These are phyloP conservation scores for Mesembryanthemum crystallinum DNA, from an alignment of 148 eudicot species.

Conservation along the genomic window DNA sequence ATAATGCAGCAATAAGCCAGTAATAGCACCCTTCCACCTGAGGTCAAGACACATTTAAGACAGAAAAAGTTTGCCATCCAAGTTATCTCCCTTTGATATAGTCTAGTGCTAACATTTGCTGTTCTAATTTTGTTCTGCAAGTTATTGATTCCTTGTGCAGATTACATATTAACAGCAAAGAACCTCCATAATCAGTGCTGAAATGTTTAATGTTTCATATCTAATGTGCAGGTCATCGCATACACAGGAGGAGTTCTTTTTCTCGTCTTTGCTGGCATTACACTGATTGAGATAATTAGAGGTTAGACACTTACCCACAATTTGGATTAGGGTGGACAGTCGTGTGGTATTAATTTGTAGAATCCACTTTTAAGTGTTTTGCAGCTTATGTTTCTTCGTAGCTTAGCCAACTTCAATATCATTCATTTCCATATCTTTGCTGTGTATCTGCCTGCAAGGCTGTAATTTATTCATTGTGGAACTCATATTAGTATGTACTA, in stretches of 20 bases:
- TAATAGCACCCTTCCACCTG: too few species aligned
- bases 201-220: not conserved
- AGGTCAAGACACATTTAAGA: not conserved
- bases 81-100: not conserved
- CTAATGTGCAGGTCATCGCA: constrained; percentile 59
- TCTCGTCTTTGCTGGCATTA: constrained; percentile 77
- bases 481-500: not conserved
- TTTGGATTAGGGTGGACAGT: not conserved
- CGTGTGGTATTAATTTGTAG: not conserved
- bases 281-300: constrained; percentile 62
- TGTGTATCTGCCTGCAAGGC: not conserved
- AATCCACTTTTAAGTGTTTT: not conserved
- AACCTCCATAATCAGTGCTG: not conserved
- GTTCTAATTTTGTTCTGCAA: not conserved
- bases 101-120: too few species aligned
- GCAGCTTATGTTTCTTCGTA: not conserved
- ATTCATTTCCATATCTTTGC: not conserved
- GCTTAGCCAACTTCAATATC: not conserved
- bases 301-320: constrained; percentile 24
- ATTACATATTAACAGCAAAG: not conserved
- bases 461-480: not conserved
- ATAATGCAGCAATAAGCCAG: too few species aligned
- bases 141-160: not conserved
- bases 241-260: constrained; percentile 85
- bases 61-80: too few species aligned